phyloP scores from a whole-genome alignment of 2,329 filamentous ascomycete species.

The Blumeriella jaapii region DNA sequence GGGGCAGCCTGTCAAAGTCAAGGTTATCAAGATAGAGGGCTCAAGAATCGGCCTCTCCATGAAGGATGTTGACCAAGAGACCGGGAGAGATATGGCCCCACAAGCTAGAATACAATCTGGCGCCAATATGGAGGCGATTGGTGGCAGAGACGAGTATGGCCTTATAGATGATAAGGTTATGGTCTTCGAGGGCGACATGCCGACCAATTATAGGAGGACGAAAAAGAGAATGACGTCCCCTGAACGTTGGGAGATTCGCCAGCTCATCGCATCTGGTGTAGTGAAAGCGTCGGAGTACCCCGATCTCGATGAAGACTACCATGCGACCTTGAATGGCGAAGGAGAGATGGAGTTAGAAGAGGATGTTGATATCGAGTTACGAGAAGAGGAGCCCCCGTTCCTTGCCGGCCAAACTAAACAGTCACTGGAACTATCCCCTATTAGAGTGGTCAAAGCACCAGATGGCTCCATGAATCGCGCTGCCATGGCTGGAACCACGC shows the following conservation, averaged over 20 bases:
- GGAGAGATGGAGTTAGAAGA: constrained; percentile 86
- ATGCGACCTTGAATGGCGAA: constrained; percentile 75
- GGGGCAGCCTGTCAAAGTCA: constrained; percentile 82
- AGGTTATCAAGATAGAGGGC: constrained; percentile 78
- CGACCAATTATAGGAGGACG: constrained; percentile 42
- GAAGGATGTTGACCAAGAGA: constrained; percentile 92
- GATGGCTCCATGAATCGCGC: constrained; percentile 97
- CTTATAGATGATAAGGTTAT: constrained; percentile 40
- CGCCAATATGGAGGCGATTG: constrained; percentile 76
- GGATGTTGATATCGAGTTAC: constrained; percentile 93
- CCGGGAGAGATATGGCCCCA: constrained; percentile 72
- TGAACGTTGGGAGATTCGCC: constrained; percentile 94
- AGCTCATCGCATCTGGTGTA: constrained; percentile 90
- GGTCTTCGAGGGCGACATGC: constrained; percentile 50
- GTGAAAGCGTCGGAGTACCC: constrained; percentile 89
- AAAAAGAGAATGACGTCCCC: constrained; percentile 94
- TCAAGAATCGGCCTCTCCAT: constrained; percentile 79
- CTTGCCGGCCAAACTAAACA: constrained; percentile 93
- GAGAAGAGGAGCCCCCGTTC: constrained; percentile 94
- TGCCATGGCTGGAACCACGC: constrained; percentile 80
- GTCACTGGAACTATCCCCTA: constrained; percentile 86
- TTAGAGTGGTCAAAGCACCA: constrained; percentile 91
- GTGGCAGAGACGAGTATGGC: constrained; percentile 50
- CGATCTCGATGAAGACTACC: constrained; percentile 87
- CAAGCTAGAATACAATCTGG: constrained; percentile 72